Percentiles rank a stretch among this genome's conserved stretches.
Conservation (phyloP, 2,329 filamentous ascomycete species). For the Xylariales sp. region DNA sequence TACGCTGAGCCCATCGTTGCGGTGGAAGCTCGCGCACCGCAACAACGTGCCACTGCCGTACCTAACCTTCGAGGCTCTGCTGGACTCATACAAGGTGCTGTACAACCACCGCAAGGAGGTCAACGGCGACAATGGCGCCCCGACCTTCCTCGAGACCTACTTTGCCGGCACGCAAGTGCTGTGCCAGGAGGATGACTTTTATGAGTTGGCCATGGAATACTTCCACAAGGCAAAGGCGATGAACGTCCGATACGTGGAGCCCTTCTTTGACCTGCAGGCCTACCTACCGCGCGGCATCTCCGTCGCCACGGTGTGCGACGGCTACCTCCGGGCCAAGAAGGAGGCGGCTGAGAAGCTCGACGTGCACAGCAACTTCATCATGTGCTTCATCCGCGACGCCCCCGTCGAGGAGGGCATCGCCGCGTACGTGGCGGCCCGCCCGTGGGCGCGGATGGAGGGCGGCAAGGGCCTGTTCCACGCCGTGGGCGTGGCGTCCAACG, state of each 20-base stretch:
- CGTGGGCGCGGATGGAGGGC: constrained; percentile 26
- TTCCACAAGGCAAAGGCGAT: constrained; percentile 24
- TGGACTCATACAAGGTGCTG: constrained; percentile 27
- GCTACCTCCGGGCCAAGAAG: constrained; percentile 27
- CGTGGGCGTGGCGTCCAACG: constrained; percentile 43
- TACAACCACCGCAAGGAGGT: constrained; percentile 33
- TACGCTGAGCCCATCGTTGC: constrained; percentile 33
- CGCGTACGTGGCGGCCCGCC: constrained; percentile 31
- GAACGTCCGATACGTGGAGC: constrained; percentile 34
- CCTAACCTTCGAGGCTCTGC: constrained; percentile 23
- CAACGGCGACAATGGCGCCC: constrained; percentile 25
- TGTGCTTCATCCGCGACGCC: constrained; percentile 38
- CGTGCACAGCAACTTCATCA: constrained; percentile 31
- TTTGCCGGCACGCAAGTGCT: constrained; percentile 27
- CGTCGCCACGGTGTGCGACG: constrained; percentile 26
- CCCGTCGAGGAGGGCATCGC: constrained; percentile 30
- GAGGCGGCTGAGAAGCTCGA: constrained; percentile 20
- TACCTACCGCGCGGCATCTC: constrained; percentile 31
- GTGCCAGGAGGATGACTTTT: constrained; percentile 29
- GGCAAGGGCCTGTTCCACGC: constrained; percentile 37
- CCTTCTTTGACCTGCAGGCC: constrained; percentile 38
- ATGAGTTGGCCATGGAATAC: constrained; percentile 34
- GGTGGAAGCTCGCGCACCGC: constrained; percentile 34
- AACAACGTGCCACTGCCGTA: constrained; percentile 29
- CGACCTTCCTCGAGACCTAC: constrained; percentile 28